These are phyloP conservation scores for Lycium ferocissimum DNA, from an alignment of 257 asterid genomes.

Conservation along the genomic window DNA sequence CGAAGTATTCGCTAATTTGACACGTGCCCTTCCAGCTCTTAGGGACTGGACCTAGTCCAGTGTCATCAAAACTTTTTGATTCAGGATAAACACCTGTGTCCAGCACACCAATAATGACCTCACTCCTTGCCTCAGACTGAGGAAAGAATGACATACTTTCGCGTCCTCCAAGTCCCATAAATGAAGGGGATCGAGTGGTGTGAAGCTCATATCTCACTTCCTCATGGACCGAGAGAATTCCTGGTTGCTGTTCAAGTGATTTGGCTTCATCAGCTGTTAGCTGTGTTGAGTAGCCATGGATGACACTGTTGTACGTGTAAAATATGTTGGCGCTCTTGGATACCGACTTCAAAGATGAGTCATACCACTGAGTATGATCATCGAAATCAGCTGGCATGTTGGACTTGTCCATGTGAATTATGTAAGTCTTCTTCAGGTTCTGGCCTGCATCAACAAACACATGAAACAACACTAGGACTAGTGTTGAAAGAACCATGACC, in stretches of 20 bases:
- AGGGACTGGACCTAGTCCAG: constrained; percentile 67
- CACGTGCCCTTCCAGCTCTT: constrained; percentile 74
- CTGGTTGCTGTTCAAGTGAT: constrained; percentile 51
- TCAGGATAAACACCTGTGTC: constrained; percentile 88
- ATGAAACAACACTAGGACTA: constrained; percentile 39
- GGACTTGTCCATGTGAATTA: constrained; percentile 69
- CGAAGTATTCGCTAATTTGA: constrained; percentile 52
- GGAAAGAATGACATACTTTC: constrained; percentile 41
- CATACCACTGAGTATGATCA: constrained; percentile 69
- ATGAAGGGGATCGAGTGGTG: constrained; percentile 79
- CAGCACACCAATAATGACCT: constrained; percentile 61
- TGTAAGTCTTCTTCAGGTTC: constrained; percentile 52
- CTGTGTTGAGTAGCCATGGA: constrained; percentile 69
- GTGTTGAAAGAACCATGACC: constrained; percentile 32
- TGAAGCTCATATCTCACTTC: constrained; percentile 58
- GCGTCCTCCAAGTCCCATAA: constrained; percentile 61
- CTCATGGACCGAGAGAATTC: constrained; percentile 59
- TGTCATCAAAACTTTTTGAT: constrained; percentile 57
- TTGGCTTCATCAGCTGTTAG: constrained; percentile 60
- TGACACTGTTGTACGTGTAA: constrained; percentile 61
- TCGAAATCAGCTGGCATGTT: constrained; percentile 57
- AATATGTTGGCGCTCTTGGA: constrained; percentile 59
- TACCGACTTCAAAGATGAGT: constrained; percentile 56
- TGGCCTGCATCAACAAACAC: constrained; percentile 30
- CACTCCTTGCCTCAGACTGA: constrained; percentile 44